Evolutionary conservation across 352 stramenopile species (phyloP), one percentile per base, ranked within the genome.

Genomic region (Pythium grandisporangium): DNA sequence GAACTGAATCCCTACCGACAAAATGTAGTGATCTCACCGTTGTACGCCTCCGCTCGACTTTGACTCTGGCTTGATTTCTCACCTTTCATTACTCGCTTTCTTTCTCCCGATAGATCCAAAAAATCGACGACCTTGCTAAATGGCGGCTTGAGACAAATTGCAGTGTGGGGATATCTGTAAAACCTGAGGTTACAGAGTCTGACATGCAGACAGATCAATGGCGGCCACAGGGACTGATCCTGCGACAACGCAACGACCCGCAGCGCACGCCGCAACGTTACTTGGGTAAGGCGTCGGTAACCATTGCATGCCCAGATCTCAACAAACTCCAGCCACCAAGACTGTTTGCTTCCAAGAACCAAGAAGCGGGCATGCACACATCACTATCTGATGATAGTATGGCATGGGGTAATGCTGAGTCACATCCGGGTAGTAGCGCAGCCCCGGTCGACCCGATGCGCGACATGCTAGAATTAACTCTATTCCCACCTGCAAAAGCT

Each of bases 151-250:
- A 48, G 14, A 90, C 73, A 19, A 85, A 90, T 48, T 62, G 57
- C 26, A 72, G 68, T 38, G 60, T 90, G 14, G 69, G 61, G n/a
- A 59, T 83, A 19, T 77, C 63, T 6, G 72, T 56, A 0, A 42
- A 68, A 6, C 43, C 62, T 1, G 57, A 72, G 17, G 63, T 56
- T 6, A 58, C 37, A 3, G 73, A 90, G 20, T 51, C 45, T 0
- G 67, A 79, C 17, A 71, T 84, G 50, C 76, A 90, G 43, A 90
- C 76, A 0, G 76, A 90, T 43, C 58, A 56, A 8, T 90, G 76
- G 76, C 69, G 69, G 30, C 76, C 76, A 2, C 65, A 79, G 38
- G 76, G 76, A n/a, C 42, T 89, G 5, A 76, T 85, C 34, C 42
- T 89, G 29, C 66, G 70, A 5, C 72, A 89, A 29, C 72, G 76